These are phyloP conservation scores for Datura wrightii DNA, from an alignment of 257 asterid species.

Conservation along the genomic window DNA sequence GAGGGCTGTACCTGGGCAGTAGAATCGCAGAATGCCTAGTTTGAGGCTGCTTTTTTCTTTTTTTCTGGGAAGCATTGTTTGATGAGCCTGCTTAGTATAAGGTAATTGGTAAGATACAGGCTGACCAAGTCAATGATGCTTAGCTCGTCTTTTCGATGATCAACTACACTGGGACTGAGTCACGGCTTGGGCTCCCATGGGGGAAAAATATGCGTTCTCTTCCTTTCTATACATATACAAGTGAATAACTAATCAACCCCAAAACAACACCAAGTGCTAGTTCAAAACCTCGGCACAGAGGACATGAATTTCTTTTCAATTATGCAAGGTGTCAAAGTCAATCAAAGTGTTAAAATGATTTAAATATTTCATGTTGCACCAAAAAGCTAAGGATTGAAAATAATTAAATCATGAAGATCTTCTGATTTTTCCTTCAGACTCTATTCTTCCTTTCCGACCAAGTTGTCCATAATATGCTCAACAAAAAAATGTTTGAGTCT, in stretches of 20 bases:
- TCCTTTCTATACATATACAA: background rate
- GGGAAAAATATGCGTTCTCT: background rate
- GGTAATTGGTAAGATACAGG: background rate
- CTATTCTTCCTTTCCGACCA: background rate
- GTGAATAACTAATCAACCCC: background rate
- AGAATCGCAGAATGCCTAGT: background rate
- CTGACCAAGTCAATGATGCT: background rate
- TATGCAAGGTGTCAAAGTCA: background rate
- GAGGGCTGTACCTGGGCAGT: background rate
- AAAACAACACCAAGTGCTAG: background rate
- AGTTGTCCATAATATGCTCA: background rate
- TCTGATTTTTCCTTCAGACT: background rate
- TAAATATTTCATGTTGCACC: constrained; percentile 10
- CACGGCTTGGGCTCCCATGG: background rate
- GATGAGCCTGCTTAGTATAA: constrained; percentile 8
- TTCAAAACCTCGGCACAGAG: background rate
- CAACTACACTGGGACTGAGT: background rate
- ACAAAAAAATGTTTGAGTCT: background rate
- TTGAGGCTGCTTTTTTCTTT: background rate
- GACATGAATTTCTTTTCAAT: background rate
- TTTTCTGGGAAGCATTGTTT: background rate
- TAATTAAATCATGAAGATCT: background rate
- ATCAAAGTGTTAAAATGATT: background rate
- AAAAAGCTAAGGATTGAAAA: background rate
- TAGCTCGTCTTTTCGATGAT: constrained; percentile 12